Evolutionary conservation across 140 eudicot species (phyloP).

Genomic region (Senecio squalidus): DNA sequence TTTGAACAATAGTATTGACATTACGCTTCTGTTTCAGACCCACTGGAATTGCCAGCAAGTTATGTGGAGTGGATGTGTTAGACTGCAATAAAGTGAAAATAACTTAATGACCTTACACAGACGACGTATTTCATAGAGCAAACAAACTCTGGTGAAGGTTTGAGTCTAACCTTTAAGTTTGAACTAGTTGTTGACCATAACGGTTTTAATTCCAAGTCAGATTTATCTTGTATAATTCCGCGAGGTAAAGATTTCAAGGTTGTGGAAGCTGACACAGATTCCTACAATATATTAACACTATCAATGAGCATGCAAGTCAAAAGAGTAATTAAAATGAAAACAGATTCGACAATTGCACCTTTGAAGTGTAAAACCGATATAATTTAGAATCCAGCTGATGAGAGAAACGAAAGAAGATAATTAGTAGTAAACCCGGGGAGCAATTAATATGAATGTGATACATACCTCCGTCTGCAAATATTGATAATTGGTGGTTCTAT

Average conservation of each 20-base stretch:
- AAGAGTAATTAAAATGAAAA: background rate
- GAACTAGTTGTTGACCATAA: slow-evolving; percentile 75
- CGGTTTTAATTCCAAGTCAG: slow-evolving; percentile 89
- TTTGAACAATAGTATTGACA: slow-evolving; percentile 72
- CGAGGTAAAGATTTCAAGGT: slow-evolving; percentile 72
- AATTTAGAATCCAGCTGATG: slow-evolving; percentile 72
- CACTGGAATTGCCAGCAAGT: slow-evolving; percentile 91
- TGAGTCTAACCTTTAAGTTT: slow-evolving; percentile 50
- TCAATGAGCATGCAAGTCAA: too few species aligned
- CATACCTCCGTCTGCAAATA: too few species aligned
- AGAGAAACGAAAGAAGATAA: slow-evolving; percentile 3
- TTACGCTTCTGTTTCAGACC: slow-evolving; percentile 86
- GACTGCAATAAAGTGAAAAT: slow-evolving; percentile 27
- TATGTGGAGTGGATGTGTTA: slow-evolving; percentile 34
- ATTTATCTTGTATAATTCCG: slow-evolving; percentile 72
- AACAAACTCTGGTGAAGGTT: slow-evolving; percentile 1
- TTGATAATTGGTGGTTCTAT: too few species aligned
- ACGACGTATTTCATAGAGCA: background rate
- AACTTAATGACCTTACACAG: background rate
- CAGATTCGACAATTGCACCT: slow-evolving; percentile 35
- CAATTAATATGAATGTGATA: too few species aligned
- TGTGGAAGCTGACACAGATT: slow-evolving; percentile 32
- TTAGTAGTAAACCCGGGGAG: slow-evolving; percentile 1
- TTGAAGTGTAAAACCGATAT: slow-evolving; percentile 52
- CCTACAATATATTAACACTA: too few species aligned